Conservation (phyloP, 192 early-diverging fungal species). For the Podochytrium sp. region DNA sequence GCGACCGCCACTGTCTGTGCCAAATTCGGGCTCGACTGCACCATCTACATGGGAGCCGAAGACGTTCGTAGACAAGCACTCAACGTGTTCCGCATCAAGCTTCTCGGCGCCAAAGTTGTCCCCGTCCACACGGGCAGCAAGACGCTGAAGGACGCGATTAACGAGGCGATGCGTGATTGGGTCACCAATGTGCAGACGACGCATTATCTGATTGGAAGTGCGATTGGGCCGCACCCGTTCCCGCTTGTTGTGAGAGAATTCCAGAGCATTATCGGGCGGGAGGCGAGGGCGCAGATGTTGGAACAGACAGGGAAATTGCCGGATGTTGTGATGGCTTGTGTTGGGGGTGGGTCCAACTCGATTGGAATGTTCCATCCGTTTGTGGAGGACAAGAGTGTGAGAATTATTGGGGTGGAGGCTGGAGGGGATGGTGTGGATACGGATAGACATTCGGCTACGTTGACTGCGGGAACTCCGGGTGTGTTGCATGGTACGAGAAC, state of each 20-base stretch:
- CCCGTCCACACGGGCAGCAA: slow-evolving; percentile 74
- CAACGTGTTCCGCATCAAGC: slow-evolving; percentile 94
- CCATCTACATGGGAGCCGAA: slow-evolving; percentile 97
- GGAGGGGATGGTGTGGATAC: slow-evolving; percentile 92
- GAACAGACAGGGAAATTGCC: slow-evolving; percentile 83
- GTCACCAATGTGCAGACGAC: slow-evolving; percentile 93
- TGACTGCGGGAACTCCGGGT: slow-evolving; percentile 81
- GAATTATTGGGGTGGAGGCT: slow-evolving; percentile 92
- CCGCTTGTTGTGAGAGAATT: slow-evolving; percentile 96
- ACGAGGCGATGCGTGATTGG: slow-evolving; percentile 99
- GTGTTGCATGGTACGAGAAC: slow-evolving; percentile 97
- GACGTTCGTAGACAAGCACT: slow-evolving; percentile 91
- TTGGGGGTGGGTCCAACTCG: slow-evolving; percentile 95
- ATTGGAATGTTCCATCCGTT: slow-evolving; percentile 99
- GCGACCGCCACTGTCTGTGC: slow-evolving; percentile 98
- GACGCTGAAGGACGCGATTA: slow-evolving; percentile 98
- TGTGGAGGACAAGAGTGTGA: slow-evolving; percentile 80
- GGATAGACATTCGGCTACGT: slow-evolving; percentile 86
- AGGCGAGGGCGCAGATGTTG: slow-evolving; percentile 84
- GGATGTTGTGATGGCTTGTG: slow-evolving; percentile 93
- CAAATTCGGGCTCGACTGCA: slow-evolving; percentile 95
- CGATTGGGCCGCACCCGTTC: slow-evolving; percentile 97
- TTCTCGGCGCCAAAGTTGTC: slow-evolving; percentile 92
- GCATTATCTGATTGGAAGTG: slow-evolving; percentile 96
- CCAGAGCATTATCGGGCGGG: slow-evolving; percentile 95